These are phyloP conservation scores for Linum lewisii DNA, from an alignment of 345 rosid species.

Conservation along the genomic window DNA sequence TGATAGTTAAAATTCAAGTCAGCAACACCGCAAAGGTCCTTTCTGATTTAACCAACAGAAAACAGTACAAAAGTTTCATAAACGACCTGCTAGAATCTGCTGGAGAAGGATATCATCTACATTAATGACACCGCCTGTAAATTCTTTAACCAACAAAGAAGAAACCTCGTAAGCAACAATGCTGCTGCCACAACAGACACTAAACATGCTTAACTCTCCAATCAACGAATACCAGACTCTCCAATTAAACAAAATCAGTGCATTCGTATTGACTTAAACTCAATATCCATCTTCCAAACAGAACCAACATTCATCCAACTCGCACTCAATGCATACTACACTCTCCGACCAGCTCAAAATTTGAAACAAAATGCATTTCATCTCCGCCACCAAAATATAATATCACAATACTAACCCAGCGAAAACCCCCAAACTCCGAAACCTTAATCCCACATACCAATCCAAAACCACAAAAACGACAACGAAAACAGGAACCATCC, in stretches of 20 bases:
- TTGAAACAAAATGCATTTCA: not conserved
- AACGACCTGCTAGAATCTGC: not conserved
- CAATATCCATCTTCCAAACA: not conserved
- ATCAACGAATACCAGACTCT: too few relatives aligned
- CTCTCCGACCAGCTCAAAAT: not conserved
- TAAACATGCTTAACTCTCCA: not conserved
- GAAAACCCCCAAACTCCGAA: not conserved
- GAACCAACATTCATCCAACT: not conserved
- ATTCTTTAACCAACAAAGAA: not conserved
- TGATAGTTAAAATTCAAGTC: not conserved
- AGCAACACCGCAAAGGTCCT: not conserved
- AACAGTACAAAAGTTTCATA: too few relatives aligned
- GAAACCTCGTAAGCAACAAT: not conserved
- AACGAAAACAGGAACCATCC: not conserved
- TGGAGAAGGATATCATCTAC: not conserved
- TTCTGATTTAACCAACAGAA: too few relatives aligned
- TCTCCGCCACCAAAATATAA: not conserved
- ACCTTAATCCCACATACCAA: not conserved
- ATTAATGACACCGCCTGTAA: not conserved
- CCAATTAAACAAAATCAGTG: too few relatives aligned
- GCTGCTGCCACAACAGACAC: not conserved
- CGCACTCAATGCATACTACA: not conserved
- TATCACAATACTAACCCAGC: not conserved
- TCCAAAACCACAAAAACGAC: not conserved
- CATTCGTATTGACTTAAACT: too few relatives aligned